phyloP scores from a whole-genome alignment of 495 filamentous ascomycete species.

The Penicillium salamii region DNA sequence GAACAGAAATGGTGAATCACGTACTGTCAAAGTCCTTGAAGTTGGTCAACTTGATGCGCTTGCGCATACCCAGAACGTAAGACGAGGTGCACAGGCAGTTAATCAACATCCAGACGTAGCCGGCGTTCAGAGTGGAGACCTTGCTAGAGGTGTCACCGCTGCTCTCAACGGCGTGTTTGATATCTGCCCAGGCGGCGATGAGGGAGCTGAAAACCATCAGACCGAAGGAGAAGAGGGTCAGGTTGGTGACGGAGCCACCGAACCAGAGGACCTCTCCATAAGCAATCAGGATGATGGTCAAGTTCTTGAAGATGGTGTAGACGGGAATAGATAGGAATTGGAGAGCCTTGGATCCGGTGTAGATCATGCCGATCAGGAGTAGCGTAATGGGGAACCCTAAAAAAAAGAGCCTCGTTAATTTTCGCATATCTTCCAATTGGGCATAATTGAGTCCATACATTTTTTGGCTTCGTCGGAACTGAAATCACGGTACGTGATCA shows the following conservation, averaged over 20 bases:
- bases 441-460: constrained; percentile 56
- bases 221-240: constrained; percentile 93
- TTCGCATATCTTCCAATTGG: neutral
- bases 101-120: constrained; percentile 96
- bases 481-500: constrained; percentile 90
- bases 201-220: constrained; percentile 96
- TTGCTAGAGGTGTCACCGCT: constrained; percentile 63
- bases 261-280: constrained; percentile 99
- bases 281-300: constrained; percentile 98
- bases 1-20: constrained; percentile 31
- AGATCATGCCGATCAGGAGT: constrained; percentile 98
- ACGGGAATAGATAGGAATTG: constrained; percentile 97
- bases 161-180: constrained; percentile 74
- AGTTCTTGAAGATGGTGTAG: constrained; percentile 99
- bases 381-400: constrained; percentile 97
- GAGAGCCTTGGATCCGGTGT: constrained; percentile 93
- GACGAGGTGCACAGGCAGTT: constrained; percentile 95
- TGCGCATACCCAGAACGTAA: constrained; percentile 91
- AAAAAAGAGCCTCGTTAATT: constrained; percentile 19
- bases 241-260: constrained; percentile 82
- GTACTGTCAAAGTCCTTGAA: constrained; percentile 99
- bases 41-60: constrained; percentile 98
- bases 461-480: constrained; percentile 86
- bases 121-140: constrained; percentile 88
- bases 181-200: constrained; percentile 97